phyloP scores from a whole-genome alignment of 768 basidiomycete genomes.

The Boletus pseudo-olivaceus region DNA sequence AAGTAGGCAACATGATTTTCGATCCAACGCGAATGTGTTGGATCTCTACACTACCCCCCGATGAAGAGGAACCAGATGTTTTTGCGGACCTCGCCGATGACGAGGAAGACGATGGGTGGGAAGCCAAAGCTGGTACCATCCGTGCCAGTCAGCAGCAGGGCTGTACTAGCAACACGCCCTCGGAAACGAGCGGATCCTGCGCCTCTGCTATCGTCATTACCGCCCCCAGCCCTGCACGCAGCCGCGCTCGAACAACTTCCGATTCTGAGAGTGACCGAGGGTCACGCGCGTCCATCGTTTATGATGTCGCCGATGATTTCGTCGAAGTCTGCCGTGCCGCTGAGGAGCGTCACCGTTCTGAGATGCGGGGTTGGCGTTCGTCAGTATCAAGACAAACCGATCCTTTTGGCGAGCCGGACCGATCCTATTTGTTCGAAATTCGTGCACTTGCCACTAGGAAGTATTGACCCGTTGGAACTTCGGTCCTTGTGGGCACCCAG shows the following conservation, averaged over 20 bases:
- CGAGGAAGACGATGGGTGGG: slow-evolving; percentile 73
- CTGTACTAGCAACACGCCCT: slow-evolving; percentile 24
- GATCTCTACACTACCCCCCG: slow-evolving; percentile 81
- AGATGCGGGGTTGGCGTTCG: slow-evolving; percentile 78
- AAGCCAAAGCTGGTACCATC: slow-evolving; percentile 75
- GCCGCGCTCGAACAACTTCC: slow-evolving; percentile 63
- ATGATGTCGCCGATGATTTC: slow-evolving; percentile 74
- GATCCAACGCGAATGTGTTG: slow-evolving; percentile 94
- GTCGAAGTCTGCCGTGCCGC: slow-evolving; percentile 68
- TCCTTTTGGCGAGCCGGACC: slow-evolving; percentile 44
- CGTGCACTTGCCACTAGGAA: slow-evolving; percentile 82
- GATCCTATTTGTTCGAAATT: slow-evolving; percentile 74
- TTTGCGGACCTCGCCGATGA: slow-evolving; percentile 92
- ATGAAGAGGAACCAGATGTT: slow-evolving; percentile 94
- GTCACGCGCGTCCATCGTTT: slow-evolving; percentile 74
- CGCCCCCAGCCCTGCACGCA: slow-evolving; percentile 57
- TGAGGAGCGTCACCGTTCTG: slow-evolving; percentile 76
- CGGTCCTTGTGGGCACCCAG: not conserved
- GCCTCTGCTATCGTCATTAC: slow-evolving; percentile 34
- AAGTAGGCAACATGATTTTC: slow-evolving; percentile 98
- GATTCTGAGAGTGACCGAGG: slow-evolving; percentile 73
- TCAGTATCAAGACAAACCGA: slow-evolving; percentile 20
- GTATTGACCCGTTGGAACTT: slow-evolving; percentile 45
- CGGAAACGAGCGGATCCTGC: slow-evolving; percentile 24
- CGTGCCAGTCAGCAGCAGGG: slow-evolving; percentile 54